These are phyloP conservation scores for Didymella sp. DNA, from an alignment of 2,329 filamentous ascomycete species.

Conservation along the genomic window DNA sequence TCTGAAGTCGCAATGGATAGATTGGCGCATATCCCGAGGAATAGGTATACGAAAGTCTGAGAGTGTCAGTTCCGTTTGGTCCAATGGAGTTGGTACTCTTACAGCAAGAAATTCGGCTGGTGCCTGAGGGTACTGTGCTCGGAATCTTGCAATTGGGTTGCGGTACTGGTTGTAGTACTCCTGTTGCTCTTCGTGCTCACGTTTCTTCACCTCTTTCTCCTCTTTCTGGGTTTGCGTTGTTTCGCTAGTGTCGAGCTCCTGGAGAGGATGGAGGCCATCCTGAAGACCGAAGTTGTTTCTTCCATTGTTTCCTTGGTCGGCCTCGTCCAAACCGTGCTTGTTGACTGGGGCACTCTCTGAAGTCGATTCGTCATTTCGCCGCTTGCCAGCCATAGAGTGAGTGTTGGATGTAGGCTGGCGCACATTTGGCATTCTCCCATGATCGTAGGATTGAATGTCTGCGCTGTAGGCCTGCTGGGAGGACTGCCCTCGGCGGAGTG, in stretches of 20 bases:
- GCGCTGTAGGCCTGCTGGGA: not conserved
- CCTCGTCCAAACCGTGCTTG: constrained; percentile 31
- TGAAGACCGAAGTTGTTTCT: constrained; percentile 52
- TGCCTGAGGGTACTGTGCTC: constrained; percentile 60
- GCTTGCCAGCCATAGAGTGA: constrained; percentile 17
- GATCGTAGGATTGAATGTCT: constrained; percentile 22
- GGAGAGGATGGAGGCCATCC: constrained; percentile 53
- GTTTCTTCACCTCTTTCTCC: constrained; percentile 46
- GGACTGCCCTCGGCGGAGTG: constrained; percentile 1
- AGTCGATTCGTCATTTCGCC: constrained; percentile 6
- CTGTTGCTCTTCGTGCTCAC: constrained; percentile 55
- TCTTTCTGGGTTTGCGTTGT: constrained; percentile 46
- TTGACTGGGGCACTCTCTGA: constrained; percentile 31
- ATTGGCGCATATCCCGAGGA: constrained; percentile 60
- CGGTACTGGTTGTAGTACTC: constrained; percentile 58
- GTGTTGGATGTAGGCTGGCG: constrained; percentile 13
- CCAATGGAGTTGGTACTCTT: constrained; percentile 9
- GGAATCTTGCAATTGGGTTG: constrained; percentile 60
- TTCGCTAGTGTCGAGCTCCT: constrained; percentile 32
- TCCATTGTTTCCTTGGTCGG: constrained; percentile 21
- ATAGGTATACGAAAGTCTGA: constrained; percentile 39
- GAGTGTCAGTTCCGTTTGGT: constrained; percentile 33
- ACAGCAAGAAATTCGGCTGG: constrained; percentile 62
- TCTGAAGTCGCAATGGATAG: constrained; percentile 57
- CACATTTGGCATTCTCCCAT: constrained; percentile 27